phyloP scores from a whole-genome alignment of 2,329 filamentous ascomycete species.

The Trichophyton equinum region DNA sequence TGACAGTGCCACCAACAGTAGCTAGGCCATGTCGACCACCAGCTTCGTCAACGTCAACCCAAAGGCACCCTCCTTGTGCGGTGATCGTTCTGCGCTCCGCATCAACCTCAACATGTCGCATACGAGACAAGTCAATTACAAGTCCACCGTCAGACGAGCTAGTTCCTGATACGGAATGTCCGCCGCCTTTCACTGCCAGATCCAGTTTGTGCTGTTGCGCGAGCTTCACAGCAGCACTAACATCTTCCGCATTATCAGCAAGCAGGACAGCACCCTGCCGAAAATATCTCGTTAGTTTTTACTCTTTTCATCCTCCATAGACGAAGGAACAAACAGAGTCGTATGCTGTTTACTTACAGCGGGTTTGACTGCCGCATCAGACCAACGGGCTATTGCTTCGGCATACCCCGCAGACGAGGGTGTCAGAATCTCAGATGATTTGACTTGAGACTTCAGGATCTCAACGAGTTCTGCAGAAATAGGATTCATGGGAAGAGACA shows the following conservation, averaged over 20 bases:
- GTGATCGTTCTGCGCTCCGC: constrained; percentile 33
- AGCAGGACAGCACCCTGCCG: constrained; percentile 32
- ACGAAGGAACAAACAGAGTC: background rate
- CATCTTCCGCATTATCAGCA: constrained; percentile 29
- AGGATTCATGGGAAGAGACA: background rate
- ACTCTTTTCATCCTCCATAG: background rate
- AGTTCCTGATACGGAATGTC: constrained; percentile 43
- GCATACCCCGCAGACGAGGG: constrained; percentile 12
- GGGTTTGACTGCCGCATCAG: constrained; percentile 14
- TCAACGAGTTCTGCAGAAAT: constrained; percentile 15
- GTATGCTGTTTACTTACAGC: constrained; percentile 10
- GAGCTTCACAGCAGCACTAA: constrained; percentile 33
- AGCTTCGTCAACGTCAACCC: constrained; percentile 43
- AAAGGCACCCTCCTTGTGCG: constrained; percentile 41
- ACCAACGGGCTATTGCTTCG: constrained; percentile 16
- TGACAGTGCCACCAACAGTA: constrained; percentile 50
- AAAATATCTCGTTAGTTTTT: background rate
- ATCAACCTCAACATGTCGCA: constrained; percentile 42
- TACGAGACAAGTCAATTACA: constrained; percentile 42
- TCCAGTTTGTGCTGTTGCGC: constrained; percentile 35
- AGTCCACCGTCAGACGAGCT: constrained; percentile 42
- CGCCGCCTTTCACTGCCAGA: constrained; percentile 44
- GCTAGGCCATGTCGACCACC: constrained; percentile 42
- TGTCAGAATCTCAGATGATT: constrained; percentile 11
- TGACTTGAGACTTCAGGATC: constrained; percentile 5